phyloP scores from a whole-genome alignment of 495 filamentous ascomycete species.

The Penicillium nucicola region DNA sequence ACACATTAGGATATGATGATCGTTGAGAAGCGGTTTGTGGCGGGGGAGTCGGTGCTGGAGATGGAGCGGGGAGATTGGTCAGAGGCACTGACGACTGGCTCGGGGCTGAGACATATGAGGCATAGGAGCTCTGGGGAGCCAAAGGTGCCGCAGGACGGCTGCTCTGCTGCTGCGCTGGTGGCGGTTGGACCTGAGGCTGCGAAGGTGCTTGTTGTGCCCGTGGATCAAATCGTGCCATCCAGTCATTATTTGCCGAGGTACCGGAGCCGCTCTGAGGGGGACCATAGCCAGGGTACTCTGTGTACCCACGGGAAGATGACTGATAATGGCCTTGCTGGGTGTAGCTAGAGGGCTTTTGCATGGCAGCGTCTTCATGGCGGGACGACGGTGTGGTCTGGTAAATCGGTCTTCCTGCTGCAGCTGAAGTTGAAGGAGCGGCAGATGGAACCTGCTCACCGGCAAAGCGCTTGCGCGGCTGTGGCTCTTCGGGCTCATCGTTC shows the following conservation, averaged over 20 bases:
- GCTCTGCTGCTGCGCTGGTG: constrained; percentile 20
- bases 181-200: constrained; percentile 23
- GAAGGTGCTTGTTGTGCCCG: constrained; percentile 32
- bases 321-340: constrained; percentile 28
- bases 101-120: constrained; percentile 29
- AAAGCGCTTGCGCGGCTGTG: constrained; percentile 50
- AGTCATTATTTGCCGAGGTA: constrained; percentile 37
- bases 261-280: constrained; percentile 21
- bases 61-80: constrained; percentile 30
- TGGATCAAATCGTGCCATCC: constrained; percentile 47
- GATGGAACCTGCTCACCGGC: constrained; percentile 36
- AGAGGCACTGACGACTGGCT: constrained; percentile 23
- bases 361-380: constrained; percentile 25
- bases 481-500: constrained; percentile 56
- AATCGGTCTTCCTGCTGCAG: constrained; percentile 8
- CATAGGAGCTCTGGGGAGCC: constrained; percentile 27
- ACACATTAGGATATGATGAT: constrained; percentile 32
- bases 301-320: constrained; percentile 30
- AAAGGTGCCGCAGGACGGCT: constrained; percentile 21
- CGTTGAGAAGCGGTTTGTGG: constrained; percentile 35
- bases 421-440: constrained; percentile 5
- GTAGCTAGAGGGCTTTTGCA: constrained; percentile 24
- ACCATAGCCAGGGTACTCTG: constrained; percentile 35
- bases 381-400: constrained; percentile 16
- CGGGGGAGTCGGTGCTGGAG: constrained; percentile 39